Evolutionary conservation across 768 basidiomycete species (phyloP).

Genomic region (Psilocybe tampanensis): DNA sequence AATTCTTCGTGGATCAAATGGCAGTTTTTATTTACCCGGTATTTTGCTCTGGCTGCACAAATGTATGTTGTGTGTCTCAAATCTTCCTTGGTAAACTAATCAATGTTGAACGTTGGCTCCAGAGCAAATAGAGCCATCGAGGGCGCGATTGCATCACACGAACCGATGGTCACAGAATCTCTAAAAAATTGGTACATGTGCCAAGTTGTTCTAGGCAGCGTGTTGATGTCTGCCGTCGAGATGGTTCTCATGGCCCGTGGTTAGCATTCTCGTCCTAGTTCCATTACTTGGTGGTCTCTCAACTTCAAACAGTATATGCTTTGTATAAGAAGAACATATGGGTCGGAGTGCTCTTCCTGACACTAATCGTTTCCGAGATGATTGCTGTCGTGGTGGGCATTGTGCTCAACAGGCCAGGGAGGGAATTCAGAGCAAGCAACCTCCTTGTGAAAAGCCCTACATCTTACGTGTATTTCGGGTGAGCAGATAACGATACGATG

Average conservation of each 20-base stretch:
- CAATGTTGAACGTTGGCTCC: not conserved
- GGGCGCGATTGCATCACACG: slow-evolving; percentile 11
- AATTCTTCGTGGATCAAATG: slow-evolving; percentile 27
- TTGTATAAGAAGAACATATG: slow-evolving; percentile 33
- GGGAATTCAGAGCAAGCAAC: slow-evolving; percentile 19
- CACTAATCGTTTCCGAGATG: slow-evolving; percentile 24
- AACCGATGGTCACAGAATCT: slow-evolving; percentile 4
- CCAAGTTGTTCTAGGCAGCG: slow-evolving; percentile 25
- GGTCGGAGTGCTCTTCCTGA: slow-evolving; percentile 24
- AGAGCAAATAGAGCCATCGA: slow-evolving; percentile 28
- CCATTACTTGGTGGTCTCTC: not conserved
- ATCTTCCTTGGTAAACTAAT: not conserved
- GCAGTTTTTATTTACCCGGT: slow-evolving; percentile 31
- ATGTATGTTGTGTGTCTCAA: slow-evolving; percentile 18
- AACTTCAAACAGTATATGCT: slow-evolving; percentile 29
- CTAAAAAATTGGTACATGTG: slow-evolving; percentile 27
- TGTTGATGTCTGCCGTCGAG: slow-evolving; percentile 32
- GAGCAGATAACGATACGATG: too few species aligned
- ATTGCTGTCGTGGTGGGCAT: slow-evolving; percentile 22
- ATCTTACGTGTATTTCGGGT: slow-evolving; percentile 32
- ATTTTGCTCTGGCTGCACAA: slow-evolving; percentile 28
- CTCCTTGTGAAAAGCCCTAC: slow-evolving; percentile 20
- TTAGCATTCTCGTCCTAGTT: slow-evolving; percentile 5
- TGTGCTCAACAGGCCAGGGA: slow-evolving; percentile 19
- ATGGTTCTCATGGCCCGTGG: slow-evolving; percentile 30